Conservation (phyloP, 2,329 filamentous ascomycete species). For the Didymella lethalis region DNA sequence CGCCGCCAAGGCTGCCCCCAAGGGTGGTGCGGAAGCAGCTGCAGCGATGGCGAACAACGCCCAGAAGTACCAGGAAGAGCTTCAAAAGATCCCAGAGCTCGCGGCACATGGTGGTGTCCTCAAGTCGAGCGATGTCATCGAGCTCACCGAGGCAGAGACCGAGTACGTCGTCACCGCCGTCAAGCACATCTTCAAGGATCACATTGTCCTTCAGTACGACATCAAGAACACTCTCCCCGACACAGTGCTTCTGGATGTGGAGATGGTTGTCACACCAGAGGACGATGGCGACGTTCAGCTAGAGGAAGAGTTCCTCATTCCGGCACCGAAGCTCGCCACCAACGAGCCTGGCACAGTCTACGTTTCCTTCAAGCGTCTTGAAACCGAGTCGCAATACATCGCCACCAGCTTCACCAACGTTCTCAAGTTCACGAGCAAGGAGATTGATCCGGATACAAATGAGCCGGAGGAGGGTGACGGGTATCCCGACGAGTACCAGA, state of each 20-base stretch:
- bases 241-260: conserved; percentile 60
- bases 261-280: conserved; percentile 82
- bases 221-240: conserved; percentile 96
- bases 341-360: conserved; percentile 94
- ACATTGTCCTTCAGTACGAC: conserved; percentile 94
- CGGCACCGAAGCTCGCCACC: conserved; percentile 79
- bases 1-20: conserved; percentile 74
- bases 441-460: conserved; percentile 92
- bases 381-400: conserved; percentile 78
- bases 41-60: conserved; percentile 80
- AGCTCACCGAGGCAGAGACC: conserved; percentile 95
- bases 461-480: conserved; percentile 85
- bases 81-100: conserved; percentile 89
- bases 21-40: conserved; percentile 74
- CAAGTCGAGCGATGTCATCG: conserved; percentile 85
- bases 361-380: conserved; percentile 87
- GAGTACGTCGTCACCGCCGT: conserved; percentile 94
- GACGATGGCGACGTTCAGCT: conserved; percentile 76
- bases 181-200: conserved; percentile 98
- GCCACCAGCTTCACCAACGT: conserved; percentile 86
- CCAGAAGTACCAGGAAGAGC: conserved; percentile 87
- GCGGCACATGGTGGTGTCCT: conserved; percentile 87
- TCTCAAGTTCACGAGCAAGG: conserved; percentile 97
- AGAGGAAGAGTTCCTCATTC: conserved; percentile 91
- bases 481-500: conserved; percentile 97